phyloP scores from a whole-genome alignment of 495 filamentous ascomycete species.

The Echria macrotheca region DNA sequence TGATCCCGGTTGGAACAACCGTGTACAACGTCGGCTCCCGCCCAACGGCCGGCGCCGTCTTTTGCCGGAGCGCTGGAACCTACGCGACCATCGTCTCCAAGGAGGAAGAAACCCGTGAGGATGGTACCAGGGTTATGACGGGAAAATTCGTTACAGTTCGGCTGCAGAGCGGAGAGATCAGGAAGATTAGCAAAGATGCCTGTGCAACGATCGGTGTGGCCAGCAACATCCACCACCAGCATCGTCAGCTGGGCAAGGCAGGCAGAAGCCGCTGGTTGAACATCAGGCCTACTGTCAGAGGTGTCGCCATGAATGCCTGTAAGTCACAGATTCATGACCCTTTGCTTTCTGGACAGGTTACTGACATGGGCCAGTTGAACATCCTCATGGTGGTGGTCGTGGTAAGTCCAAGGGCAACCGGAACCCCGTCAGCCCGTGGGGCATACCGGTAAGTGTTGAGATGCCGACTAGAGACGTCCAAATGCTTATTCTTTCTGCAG shows the following conservation, averaged over 20 bases:
- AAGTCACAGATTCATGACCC: conserved; percentile 23
- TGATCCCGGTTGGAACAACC: conserved; percentile 87
- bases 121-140: conserved; percentile 46
- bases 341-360: no score
- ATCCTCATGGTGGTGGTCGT: conserved; percentile 97
- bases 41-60: conserved; percentile 66
- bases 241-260: conserved; percentile 87
- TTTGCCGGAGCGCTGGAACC: conserved; percentile 91
- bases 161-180: conserved; percentile 85
- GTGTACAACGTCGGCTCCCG: conserved; percentile 84
- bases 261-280: conserved; percentile 88
- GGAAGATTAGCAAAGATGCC: conserved; percentile 81
- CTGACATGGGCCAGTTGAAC: conserved; percentile 73
- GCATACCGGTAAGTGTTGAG: conserved; percentile 78
- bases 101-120: conserved; percentile 61
- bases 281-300: conserved; percentile 88
- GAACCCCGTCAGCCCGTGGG: conserved; percentile 92
- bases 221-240: conserved; percentile 88
- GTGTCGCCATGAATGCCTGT: conserved; percentile 96
- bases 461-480: no score
- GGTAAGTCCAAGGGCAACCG: conserved; percentile 98
- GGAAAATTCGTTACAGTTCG: conserved; percentile 70
- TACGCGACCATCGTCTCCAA: conserved; percentile 82
- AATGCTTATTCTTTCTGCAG: no score
- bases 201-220: conserved; percentile 90